Evolutionary conservation across 495 filamentous ascomycete genomes (phyloP), one percentile per base, ranked within the genome.

Genomic region (Mytilinidion resinicola): DNA sequence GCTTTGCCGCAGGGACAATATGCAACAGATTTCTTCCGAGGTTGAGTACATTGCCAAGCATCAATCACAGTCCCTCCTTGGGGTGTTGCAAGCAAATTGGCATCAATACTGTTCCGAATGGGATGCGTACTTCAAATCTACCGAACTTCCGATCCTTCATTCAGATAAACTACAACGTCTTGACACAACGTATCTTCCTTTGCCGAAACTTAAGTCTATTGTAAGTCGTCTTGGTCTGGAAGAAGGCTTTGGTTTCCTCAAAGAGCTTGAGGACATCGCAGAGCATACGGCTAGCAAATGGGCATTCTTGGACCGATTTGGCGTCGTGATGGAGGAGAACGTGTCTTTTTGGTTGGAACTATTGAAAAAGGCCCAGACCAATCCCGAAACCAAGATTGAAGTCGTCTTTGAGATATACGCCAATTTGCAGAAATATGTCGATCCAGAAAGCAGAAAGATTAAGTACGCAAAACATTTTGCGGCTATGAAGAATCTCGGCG

Each of bases 131-230:
- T 54, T 54, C 51, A 20, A 7, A 47, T 12, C 14, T 21, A 11
- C 33, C 9, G 33, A 39, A 21, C 11, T 54, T 37, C 51, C 51
- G 6, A 54, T 54, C 7, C 51, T 54, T 42, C 30, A 42, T 12
- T 54, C 51, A 38, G 33, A 54, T 15, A 30, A 46, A 41, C 25
- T 8, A 15, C 7, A 42, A 20, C 25, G 14, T 7, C 51, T 54
- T 54, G 37, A 54, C 7, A 7, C 33, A 8, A 54, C 51, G 35
- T 42, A 42, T 39, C 51, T 54, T 12, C 51, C 51, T 54, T 41
- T 54, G 11, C 51, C 51, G 17, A 54, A 54, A 20, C 51, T 54
- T 11, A 21, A 7, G 6, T 9, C 34, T 12, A 42, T 54, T 20
- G 51, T 42, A 8, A 12, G 14, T n/a, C 33, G 51, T 7, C 51